Conservation (phyloP, 305 asterid genomes). For the Coffea humblotiana region DNA sequence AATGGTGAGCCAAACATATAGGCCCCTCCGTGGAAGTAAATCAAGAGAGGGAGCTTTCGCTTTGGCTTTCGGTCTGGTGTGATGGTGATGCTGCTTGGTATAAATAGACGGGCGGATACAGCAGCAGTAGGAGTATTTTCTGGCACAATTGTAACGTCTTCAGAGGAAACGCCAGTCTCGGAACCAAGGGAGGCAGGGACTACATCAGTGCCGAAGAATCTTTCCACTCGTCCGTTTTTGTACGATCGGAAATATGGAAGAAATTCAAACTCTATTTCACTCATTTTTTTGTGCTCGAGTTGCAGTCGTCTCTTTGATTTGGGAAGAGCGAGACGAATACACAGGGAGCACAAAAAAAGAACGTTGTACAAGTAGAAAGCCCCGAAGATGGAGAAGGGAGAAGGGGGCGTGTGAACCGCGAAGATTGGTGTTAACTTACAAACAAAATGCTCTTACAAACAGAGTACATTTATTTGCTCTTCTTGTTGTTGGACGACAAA, state of each 20-base stretch:
- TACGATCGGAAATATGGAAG: background rate
- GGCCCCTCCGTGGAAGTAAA: conserved; percentile 55
- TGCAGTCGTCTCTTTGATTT: background rate
- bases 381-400: background rate
- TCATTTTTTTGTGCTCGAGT: background rate
- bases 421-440: too few relatives aligned
- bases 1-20: conserved; percentile 36
- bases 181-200: conserved; percentile 18
- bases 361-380: background rate
- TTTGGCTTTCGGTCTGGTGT: background rate
- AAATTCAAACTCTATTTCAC: background rate
- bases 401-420: too few relatives aligned
- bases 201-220: conserved; percentile 9
- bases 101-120: conserved; percentile 23
- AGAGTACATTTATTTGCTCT: too few relatives aligned
- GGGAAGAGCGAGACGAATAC: background rate
- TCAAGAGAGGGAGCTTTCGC: conserved; percentile 33
- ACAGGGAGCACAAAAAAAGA: background rate
- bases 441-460: too few relatives aligned
- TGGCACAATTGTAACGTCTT: conserved; percentile 17
- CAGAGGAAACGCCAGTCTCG: conserved; percentile 19
- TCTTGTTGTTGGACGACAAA: too few relatives aligned
- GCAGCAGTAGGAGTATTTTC: background rate
- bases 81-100: conserved; percentile 14
- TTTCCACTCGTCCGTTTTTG: background rate